Conservation (phyloP, 257 asterid species). For the Petunia secreta region DNA sequence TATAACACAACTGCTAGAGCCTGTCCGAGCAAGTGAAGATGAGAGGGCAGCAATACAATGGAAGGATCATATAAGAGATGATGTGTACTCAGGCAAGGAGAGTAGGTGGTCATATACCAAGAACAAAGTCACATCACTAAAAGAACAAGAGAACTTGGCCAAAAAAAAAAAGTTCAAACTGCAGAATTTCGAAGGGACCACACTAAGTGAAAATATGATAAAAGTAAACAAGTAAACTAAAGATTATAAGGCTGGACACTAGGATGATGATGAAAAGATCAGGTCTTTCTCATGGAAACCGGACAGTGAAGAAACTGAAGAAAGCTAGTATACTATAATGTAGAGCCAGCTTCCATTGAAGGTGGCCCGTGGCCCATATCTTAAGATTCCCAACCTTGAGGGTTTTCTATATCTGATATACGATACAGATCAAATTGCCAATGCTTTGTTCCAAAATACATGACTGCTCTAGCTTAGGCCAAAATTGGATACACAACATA, state of each 20-base stretch:
- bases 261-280: slow-evolving; percentile 55
- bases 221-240: slow-evolving; percentile 44
- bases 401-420: not conserved
- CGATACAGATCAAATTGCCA: not conserved
- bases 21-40: slow-evolving; percentile 60
- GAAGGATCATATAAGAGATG: slow-evolving; percentile 40
- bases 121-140: slow-evolving; percentile 61
- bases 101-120: slow-evolving; percentile 46
- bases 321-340: slow-evolving; percentile 31
- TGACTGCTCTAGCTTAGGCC: not conserved
- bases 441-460: not conserved
- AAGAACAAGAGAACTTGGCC: slow-evolving; percentile 51
- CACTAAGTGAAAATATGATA: slow-evolving; percentile 48
- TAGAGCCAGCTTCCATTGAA: not conserved
- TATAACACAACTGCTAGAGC: not conserved
- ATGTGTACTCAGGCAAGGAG: slow-evolving; percentile 50
- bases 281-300: slow-evolving; percentile 43
- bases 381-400: not conserved
- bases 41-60: slow-evolving; percentile 57
- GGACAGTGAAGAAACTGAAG: slow-evolving; percentile 51
- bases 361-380: not conserved
- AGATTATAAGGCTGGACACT: slow-evolving; percentile 49
- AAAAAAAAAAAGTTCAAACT: slow-evolving; percentile 42
- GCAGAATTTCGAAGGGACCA: slow-evolving; percentile 56
- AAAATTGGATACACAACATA: not conserved